Percentiles rank a stretch among this genome's conserved stretches.
These are phyloP conservation scores for Protea cynaroides DNA, from an alignment of 164 flowering plant species.

Conservation along the genomic window DNA sequence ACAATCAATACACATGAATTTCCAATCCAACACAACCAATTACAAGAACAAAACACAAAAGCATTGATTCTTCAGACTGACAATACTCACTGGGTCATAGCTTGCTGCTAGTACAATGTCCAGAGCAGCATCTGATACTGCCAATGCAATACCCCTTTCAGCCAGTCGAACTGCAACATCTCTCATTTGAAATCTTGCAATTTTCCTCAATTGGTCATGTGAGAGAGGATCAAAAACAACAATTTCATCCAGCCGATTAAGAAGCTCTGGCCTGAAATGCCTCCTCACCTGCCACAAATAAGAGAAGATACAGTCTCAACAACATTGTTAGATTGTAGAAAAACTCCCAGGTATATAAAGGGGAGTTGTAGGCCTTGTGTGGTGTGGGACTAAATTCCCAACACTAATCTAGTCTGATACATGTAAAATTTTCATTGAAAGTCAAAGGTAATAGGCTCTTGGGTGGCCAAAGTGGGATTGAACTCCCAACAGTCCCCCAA, in stretches of 20 bases:
- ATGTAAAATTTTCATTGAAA: too few relatives aligned
- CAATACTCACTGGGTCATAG: conserved; percentile 69
- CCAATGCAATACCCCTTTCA: conserved; percentile 79
- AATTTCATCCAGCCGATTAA: conserved; percentile 83
- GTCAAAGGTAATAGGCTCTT: too few relatives aligned
- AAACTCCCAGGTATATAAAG: too few relatives aligned
- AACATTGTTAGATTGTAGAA: too few relatives aligned
- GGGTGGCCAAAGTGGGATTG: too few relatives aligned
- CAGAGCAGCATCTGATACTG: conserved; percentile 72
- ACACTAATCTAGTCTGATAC: too few relatives aligned
- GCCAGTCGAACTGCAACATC: conserved; percentile 80
- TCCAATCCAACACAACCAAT: background rate
- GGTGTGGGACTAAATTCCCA: too few relatives aligned
- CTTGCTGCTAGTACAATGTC: conserved; percentile 65
- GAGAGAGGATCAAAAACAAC: conserved; percentile 86
- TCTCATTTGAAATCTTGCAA: conserved; percentile 74
- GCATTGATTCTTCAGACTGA: too few relatives aligned
- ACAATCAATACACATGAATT: background rate
- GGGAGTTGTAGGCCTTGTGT: too few relatives aligned
- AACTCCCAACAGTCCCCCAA: too few relatives aligned
- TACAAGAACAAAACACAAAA: background rate
- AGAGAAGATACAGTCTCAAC: background rate
- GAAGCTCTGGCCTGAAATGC: conserved; percentile 79
- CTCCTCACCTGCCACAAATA: conserved; percentile 49
- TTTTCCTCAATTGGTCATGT: conserved; percentile 68